A percentile compares a stretch with the other conserved stretches of the same genome.
Evolutionary conservation across 805 yeast genomes (phyloP).

Genomic region (Pichia manshurica): DNA sequence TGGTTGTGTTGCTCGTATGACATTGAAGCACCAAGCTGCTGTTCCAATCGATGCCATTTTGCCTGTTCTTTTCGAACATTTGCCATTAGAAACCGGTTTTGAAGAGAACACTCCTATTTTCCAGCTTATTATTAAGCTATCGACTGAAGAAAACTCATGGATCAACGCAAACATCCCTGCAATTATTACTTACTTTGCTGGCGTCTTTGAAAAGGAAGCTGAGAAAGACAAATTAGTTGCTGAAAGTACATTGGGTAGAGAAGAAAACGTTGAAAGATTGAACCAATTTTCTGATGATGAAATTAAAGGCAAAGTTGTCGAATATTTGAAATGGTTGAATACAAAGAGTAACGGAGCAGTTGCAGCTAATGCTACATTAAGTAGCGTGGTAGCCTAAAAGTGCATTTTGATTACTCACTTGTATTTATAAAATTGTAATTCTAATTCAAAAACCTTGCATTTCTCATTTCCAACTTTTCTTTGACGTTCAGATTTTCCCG

Average conservation of each 20-base stretch:
- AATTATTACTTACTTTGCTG: constrained; percentile 61
- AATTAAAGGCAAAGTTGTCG: constrained; percentile 57
- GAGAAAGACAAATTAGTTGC: constrained; percentile 64
- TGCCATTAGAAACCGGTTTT: constrained; percentile 82
- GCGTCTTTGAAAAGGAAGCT: constrained; percentile 67
- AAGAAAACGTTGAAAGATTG: constrained; percentile 68
- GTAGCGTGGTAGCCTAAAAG: constrained; percentile 34
- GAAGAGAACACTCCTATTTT: constrained; percentile 93
- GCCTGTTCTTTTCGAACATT: constrained; percentile 66
- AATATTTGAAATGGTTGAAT: constrained; percentile 68
- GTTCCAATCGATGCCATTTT: constrained; percentile 75
- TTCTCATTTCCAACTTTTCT: not conserved
- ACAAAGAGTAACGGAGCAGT: constrained; percentile 58
- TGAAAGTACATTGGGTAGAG: constrained; percentile 81
- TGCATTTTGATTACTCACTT: too few relatives aligned
- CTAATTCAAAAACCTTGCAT: too few relatives aligned
- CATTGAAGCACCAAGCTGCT: constrained; percentile 60
- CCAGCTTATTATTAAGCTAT: constrained; percentile 62
- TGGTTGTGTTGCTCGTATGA: constrained; percentile 95
- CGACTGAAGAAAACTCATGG: constrained; percentile 48
- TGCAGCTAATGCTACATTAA: constrained; percentile 43
- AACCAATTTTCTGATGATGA: constrained; percentile 75
- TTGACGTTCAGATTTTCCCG: not conserved
- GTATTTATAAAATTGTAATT: too few relatives aligned
- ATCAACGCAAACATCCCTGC: constrained; percentile 53